Evolutionary conservation across 2,329 filamentous ascomycete genomes (phyloP), one percentile per base, ranked within the genome.

Genomic region (Fusarium denticulatum): DNA sequence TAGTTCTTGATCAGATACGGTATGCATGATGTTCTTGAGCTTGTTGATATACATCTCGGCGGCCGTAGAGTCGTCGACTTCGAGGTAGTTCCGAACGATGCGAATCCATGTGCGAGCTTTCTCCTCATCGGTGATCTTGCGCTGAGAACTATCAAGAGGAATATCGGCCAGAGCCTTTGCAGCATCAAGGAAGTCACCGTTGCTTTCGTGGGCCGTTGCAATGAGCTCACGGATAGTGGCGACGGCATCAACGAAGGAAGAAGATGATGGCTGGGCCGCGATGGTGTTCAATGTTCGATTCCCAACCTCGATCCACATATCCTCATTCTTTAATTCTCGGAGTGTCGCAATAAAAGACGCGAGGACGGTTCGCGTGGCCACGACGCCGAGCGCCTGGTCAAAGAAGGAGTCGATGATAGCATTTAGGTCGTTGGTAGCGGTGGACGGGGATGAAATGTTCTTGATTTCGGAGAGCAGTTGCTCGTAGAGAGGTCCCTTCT

Each of bases 31-130:
- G 80, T 96, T 96, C 85, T 98, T 98, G 82, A 97, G 93, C 82
- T 96, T 95, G 87, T 98, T 98, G 78, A 99, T 88, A 81, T 95
- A 97, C 45, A 89, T 90, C 81, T 97, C 94, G 46, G 96, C 96
- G 40, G 89, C 88, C 3, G 92, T 94, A 14, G 94, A 93, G 83
- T 98, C 95, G 81, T 97, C 96, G 53, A 95, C 94, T 85, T 99
- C 96, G 71, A 99, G 89, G 81, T 96, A 97, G 85, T 97, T 93
- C 71, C 96, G 91, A 80, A 97, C 95, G 80, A 99, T 97, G 68
- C 96, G 93, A 76, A 98, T 93, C 94, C 96, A 98, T 61, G 96
- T 90, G 61, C 88, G 87, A 14, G 94, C 94, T 83, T 95, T 95
- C 76, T 96, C 93, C 77, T 94, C 90, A 80, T 95, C 92, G 34